Evolutionary conservation across 306 rosid genomes (phyloP).

Genomic region (Hippophae gyantsensis): DNA sequence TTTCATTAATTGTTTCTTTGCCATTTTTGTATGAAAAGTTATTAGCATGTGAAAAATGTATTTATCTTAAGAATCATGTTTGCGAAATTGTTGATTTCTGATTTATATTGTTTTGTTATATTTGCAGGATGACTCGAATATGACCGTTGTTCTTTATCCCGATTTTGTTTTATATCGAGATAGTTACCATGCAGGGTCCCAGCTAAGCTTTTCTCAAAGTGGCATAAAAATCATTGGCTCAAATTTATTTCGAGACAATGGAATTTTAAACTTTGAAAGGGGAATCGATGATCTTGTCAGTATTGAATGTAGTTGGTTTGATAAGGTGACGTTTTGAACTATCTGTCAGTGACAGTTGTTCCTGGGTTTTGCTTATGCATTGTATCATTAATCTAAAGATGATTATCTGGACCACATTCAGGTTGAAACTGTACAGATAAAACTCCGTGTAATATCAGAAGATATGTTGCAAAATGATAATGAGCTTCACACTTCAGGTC

Average conservation of each 20-base stretch:
- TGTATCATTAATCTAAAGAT: slow-evolving; percentile 19
- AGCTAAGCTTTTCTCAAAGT: slow-evolving; percentile 51
- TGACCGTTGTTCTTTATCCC: slow-evolving; percentile 64
- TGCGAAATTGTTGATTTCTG: not conserved
- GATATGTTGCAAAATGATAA: slow-evolving; percentile 30
- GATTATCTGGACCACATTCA: slow-evolving; percentile 31
- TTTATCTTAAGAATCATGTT: too few relatives aligned
- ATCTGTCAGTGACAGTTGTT: slow-evolving; percentile 11
- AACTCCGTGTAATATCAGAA: slow-evolving; percentile 50
- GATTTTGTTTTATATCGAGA: slow-evolving; percentile 69
- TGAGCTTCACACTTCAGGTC: slow-evolving; percentile 45
- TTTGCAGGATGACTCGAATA: slow-evolving; percentile 50
- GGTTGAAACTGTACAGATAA: slow-evolving; percentile 51
- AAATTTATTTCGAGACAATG: slow-evolving; percentile 29
- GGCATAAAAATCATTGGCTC: slow-evolving; percentile 54
- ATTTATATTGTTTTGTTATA: slow-evolving; percentile 22
- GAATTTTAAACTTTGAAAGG: slow-evolving; percentile 56
- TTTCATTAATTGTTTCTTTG: too few relatives aligned
- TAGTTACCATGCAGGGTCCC: slow-evolving; percentile 45
- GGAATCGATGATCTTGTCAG: slow-evolving; percentile 48
- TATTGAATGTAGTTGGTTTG: slow-evolving; percentile 47
- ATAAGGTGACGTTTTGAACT: slow-evolving; percentile 47
- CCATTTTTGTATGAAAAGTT: too few relatives aligned
- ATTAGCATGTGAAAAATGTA: too few relatives aligned
- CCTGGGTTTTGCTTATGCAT: slow-evolving; percentile 11